Percentiles rank a stretch among this genome's conserved stretches.
Evolutionary conservation across 2,329 filamentous ascomycete genomes (phyloP).

Genomic region (Septoria linicola): DNA sequence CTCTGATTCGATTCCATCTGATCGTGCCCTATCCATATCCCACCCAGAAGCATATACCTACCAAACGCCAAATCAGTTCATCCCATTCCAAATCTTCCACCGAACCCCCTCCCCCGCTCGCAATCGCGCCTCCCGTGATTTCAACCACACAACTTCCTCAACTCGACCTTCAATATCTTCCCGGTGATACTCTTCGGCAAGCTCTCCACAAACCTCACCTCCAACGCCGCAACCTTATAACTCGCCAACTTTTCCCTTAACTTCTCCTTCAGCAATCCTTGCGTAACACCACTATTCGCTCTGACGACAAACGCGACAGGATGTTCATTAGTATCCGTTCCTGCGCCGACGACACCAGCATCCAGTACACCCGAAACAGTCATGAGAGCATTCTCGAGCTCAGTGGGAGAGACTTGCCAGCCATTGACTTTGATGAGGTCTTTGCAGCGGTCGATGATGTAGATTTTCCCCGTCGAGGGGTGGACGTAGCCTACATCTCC

Average conservation of each 20-base stretch:
- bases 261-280: constrained; percentile 33
- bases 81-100: too few species aligned
- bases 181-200: constrained; percentile 38
- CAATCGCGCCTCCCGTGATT: too few species aligned
- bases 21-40: too few species aligned
- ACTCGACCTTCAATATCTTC: constrained; percentile 33
- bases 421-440: constrained; percentile 41
- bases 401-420: constrained; percentile 38
- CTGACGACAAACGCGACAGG: constrained; percentile 28
- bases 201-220: constrained; percentile 29
- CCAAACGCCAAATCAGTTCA: too few species aligned
- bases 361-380: constrained; percentile 30
- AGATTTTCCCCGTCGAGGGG: constrained; percentile 31
- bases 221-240: constrained; percentile 38
- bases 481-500: constrained; percentile 54
- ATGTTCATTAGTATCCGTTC: constrained; percentile 24
- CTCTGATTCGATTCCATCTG: too few species aligned
- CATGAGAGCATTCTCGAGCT: constrained; percentile 36
- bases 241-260: constrained; percentile 36
- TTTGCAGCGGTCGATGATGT: constrained; percentile 38
- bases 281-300: constrained; percentile 17
- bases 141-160: constrained; percentile 14
- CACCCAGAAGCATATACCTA: too few species aligned
- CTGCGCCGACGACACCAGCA: constrained; percentile 31
- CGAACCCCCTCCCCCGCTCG: too few species aligned